Conservation (phyloP, 345 rosid genomes). For the Murraya paniculata region DNA sequence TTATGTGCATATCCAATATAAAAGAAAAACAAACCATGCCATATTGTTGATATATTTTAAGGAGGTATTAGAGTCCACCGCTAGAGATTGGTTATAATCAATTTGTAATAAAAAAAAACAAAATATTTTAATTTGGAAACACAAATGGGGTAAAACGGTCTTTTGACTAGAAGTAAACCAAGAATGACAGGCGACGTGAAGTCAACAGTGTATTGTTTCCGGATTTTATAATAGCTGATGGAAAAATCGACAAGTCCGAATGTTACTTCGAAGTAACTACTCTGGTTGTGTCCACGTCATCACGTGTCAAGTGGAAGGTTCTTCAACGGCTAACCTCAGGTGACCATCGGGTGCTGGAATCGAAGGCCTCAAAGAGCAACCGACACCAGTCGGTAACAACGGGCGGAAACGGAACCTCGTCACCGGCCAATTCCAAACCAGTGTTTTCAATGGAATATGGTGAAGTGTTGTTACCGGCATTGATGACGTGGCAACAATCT, state of each 20-base stretch:
- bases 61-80: neutral
- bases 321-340: neutral
- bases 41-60: too few relatives aligned
- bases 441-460: neutral
- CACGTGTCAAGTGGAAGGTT: neutral
- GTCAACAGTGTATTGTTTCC: neutral
- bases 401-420: neutral
- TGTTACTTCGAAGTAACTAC: neutral
- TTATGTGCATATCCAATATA: too few relatives aligned
- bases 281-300: neutral
- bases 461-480: neutral
- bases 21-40: too few relatives aligned
- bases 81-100: neutral
- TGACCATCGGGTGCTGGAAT: neutral
- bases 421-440: neutral
- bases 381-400: neutral
- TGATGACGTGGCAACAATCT: neutral
- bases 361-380: neutral
- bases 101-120: neutral
- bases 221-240: neutral
- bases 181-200: neutral
- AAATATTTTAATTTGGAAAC: neutral
- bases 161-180: neutral
- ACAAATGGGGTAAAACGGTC: neutral
- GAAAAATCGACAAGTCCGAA: neutral